Base-by-base conservation (phyloP, 768 basidiomycete genomes). In the Leccinum uliginosum region DNA sequence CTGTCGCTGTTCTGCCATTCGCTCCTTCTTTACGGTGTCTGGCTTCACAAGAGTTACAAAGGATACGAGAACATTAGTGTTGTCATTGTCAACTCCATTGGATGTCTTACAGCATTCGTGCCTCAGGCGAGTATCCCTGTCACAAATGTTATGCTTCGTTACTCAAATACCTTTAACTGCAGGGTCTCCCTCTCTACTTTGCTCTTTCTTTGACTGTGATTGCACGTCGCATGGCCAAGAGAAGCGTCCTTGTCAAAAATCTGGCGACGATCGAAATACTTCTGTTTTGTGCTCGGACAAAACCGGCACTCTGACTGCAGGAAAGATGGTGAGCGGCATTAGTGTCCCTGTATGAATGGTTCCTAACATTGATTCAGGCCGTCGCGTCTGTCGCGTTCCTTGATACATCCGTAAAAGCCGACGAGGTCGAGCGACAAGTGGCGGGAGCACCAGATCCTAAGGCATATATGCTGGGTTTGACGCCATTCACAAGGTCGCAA, bases 271-370 rank as follows among this genome's bases (percentile, higher is more conserved):
- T 83, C 51, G 82, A 83, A 59, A 80, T 79, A 0, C 73, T 83
- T 76, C 77, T 17, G 76, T 81, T 34, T 55, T 83, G 21, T 80
- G 80, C 63, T 78, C 79, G 6, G 83, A 83, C 68, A 83, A 83
- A 56, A 78, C 78, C 2, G 79, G 80, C 19, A 81, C 78, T 11
- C 65, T 83, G 35, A 82, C 79, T 1, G 66, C 77, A 46, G 78
- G 77, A 24, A 73, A 73, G 59, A 83, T 83, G 82, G 74, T 70
- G 53, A 60, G 67, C 40, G 17, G 2, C 6, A 15, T 54, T 47
- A 12, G 15, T 14, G 10, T 45, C 15, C 12, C 7, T 23, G 14
- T 4, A 7, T 10, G n/a, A 35, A n/a, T 3, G 11, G 9, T 26
- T 8, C 23, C 46, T 56, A 3, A 65, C 15, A 24, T 34, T 17